Evolutionary conservation across 208 protist species (phyloP), one percentile per base, ranked within the genome.

Genomic region (Blastocrithidia nonstop): DNA sequence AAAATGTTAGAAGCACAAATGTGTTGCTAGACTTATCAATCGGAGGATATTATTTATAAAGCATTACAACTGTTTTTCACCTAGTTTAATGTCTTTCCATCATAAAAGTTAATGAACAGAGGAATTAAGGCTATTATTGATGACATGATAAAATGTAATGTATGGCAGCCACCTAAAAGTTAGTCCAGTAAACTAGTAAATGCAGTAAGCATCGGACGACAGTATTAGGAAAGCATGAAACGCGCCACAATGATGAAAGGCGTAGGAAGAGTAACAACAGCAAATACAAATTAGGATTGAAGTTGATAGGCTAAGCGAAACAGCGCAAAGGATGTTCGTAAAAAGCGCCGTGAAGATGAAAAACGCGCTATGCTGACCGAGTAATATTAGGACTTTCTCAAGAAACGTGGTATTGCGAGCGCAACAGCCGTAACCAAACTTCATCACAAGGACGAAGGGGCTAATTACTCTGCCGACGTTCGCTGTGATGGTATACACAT

Each of bases 251-350:
- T 85, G 74, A 83, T 91, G 50, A 76, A 74, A 45, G 67, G 58
- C 29, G 82, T 91, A 4, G 82, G 82, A 19, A 87, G 86, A 52
- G 66, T 86, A 0, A 54, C 69, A 1, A 53, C 65, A 21, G 77
- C 81, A 9, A 93, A 93, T 66, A 84, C 79, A 4, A 93, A 93
- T 66, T 79, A 85, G 39, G 78, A 88, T 43, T 88, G 80, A 77
- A 65, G 74, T 23, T 93, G 84, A 81, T 77, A 93, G 61, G 71
- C 65, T 52, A 89, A 88, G 47, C 76, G 81, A 20, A 88, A 68
- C 59, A 57, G 73, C 5, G 77, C 84, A 15, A 93, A 93, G 66
- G 80, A 93, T 42, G 54, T 76, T 37, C 84, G 84, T 47, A 76
- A 77, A 61, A 86, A 87, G 61, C 66, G 80, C 47, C 81, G 77